Evolutionary conservation across 2,329 filamentous ascomycete genomes (phyloP).

Genomic region (Phialophora verrucosa): DNA sequence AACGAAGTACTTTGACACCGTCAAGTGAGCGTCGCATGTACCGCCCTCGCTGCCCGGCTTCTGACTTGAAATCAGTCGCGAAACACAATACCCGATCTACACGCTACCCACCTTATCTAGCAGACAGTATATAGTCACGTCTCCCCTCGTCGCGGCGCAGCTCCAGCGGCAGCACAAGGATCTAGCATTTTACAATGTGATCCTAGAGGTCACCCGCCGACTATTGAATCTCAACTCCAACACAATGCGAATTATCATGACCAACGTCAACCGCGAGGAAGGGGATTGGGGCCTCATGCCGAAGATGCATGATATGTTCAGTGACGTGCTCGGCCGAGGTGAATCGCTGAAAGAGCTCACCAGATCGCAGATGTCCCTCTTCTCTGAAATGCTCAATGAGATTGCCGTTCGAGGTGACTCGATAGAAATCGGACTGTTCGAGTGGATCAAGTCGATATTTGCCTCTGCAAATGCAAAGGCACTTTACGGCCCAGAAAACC

Average conservation of each 20-base stretch:
- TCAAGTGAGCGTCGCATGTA: conserved; percentile 11
- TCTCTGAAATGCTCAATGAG: conserved; percentile 17
- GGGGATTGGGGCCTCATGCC: conserved; percentile 15
- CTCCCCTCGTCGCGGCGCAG: conserved; percentile 11
- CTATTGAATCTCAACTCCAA: conserved; percentile 5
- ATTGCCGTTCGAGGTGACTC: not conserved
- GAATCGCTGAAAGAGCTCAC: conserved; percentile 19
- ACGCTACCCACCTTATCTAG: conserved; percentile 16
- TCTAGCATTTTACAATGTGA: conserved; percentile 19
- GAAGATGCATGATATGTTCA: conserved; percentile 20
- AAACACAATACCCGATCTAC: conserved; percentile 18
- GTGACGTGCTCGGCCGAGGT: conserved; percentile 10
- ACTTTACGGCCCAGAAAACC: conserved; percentile 27
- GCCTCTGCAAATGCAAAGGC: conserved; percentile 25
- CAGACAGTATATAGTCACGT: conserved; percentile 20
- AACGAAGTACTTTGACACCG: conserved; percentile 17
- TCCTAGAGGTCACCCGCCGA: conserved; percentile 14
- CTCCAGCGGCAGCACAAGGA: conserved; percentile 23
- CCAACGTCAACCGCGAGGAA: conserved; percentile 15
- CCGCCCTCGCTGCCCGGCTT: not conserved
- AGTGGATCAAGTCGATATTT: conserved; percentile 25
- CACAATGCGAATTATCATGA: conserved; percentile 19
- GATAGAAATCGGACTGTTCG: conserved; percentile 5
- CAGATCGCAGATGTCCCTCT: conserved; percentile 14
- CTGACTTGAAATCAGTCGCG: conserved; percentile 10